Evolutionary conservation across 2,329 filamentous ascomycete genomes (phyloP).

Genomic region (Neoarthrinium moseri): DNA sequence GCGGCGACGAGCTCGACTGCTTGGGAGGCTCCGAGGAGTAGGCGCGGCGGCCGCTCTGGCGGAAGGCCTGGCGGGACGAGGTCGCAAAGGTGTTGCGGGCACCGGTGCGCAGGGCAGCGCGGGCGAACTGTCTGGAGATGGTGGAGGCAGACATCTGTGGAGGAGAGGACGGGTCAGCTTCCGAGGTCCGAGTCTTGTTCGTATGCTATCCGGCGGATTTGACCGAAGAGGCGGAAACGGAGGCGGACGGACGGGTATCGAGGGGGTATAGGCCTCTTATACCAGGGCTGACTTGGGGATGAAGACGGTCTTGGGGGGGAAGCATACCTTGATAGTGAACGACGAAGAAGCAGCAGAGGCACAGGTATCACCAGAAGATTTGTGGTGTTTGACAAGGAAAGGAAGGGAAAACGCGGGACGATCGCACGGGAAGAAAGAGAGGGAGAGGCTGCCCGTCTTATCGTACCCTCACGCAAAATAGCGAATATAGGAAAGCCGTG

Average conservation of each 20-base stretch:
- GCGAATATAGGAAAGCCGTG: constrained; percentile 4
- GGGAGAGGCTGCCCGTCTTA: constrained; percentile 2
- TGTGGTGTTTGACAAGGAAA: background rate
- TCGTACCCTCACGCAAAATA: background rate
- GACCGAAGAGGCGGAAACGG: background rate
- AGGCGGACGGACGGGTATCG: background rate
- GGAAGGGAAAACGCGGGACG: background rate
- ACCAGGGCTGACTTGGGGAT: background rate
- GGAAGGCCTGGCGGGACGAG: constrained; percentile 66
- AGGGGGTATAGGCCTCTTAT: background rate
- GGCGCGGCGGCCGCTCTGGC: constrained; percentile 71
- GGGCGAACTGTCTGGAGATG: constrained; percentile 49
- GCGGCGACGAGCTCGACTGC: constrained; percentile 43
- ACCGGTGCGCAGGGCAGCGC: constrained; percentile 57
- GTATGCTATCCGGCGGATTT: background rate
- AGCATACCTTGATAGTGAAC: background rate
- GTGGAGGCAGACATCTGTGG: constrained; percentile 45
- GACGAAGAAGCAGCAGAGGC: background rate
- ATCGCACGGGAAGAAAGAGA: background rate
- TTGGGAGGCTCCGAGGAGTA: constrained; percentile 71
- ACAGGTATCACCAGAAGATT: background rate
- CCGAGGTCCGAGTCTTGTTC: background rate
- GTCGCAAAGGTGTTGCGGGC: constrained; percentile 59
- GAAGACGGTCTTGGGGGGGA: no score
- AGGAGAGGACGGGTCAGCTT: constrained; percentile 1